These are phyloP conservation scores for Candida oleophila DNA, from an alignment of 805 yeast genomes.

Conservation along the genomic window DNA sequence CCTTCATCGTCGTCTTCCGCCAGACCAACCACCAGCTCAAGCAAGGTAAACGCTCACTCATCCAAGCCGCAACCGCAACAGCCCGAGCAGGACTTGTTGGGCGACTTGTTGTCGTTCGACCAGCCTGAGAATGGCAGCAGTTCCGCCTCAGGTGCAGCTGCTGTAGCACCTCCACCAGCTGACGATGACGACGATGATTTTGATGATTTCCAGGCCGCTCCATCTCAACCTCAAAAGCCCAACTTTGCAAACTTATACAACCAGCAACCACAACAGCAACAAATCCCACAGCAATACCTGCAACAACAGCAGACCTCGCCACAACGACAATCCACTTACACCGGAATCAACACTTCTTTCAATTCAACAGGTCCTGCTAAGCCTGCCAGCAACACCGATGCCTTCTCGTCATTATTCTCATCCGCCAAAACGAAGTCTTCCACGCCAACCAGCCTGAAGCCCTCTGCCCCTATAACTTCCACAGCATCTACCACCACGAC, in stretches of 20 bases:
- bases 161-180: conserved; percentile 13
- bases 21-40: conserved; percentile 37
- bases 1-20: conserved; percentile 16
- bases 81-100: conserved; percentile 49
- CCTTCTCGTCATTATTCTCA: conserved; percentile 69
- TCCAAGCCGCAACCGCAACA: conserved; percentile 22
- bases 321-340: conserved; percentile 31
- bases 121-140: conserved; percentile 12
- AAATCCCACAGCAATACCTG: conserved; percentile 12
- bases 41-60: conserved; percentile 32
- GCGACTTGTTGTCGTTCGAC: conserved; percentile 46
- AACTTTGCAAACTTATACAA: conserved; percentile 29
- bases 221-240: conserved; percentile 27
- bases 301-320: conserved; percentile 12
- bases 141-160: conserved; percentile 18
- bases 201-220: conserved; percentile 78
- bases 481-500: conserved; percentile 16
- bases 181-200: conserved; percentile 70
- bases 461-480: conserved; percentile 12
- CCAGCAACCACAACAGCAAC: conserved; percentile 21
- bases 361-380: conserved; percentile 13
- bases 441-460: conserved; percentile 5
- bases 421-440: conserved; percentile 54
- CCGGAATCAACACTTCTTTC: conserved; percentile 37
- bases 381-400: conserved; percentile 47